Conservation (phyloP, 116 monocot genomes). For the Thalassia testudinum region DNA sequence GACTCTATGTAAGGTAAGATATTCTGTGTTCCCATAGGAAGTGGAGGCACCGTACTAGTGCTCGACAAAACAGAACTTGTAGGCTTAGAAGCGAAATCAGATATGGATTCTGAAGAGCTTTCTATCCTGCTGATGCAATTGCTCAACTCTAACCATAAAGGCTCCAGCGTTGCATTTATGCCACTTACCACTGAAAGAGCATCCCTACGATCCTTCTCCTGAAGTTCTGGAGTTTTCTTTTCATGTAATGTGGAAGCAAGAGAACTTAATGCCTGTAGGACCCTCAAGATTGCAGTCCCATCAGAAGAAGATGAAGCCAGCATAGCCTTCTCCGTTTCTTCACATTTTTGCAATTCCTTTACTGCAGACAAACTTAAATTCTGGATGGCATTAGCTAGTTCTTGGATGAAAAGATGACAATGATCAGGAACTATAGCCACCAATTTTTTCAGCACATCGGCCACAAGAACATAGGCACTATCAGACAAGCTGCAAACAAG, state of each 20-base stretch:
- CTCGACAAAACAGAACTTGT: background rate
- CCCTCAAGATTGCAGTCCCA: slow-evolving; percentile 85
- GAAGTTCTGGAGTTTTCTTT: slow-evolving; percentile 34
- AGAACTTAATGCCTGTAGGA: slow-evolving; percentile 85
- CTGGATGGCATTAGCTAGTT: slow-evolving; percentile 74
- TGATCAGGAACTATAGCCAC: slow-evolving; percentile 72
- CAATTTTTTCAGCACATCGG: slow-evolving; percentile 78
- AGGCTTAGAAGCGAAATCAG: slow-evolving; percentile 28
- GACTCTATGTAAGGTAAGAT: slow-evolving; percentile 97
- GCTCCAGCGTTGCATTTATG: slow-evolving; percentile 71
- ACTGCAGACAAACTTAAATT: slow-evolving; percentile 53
- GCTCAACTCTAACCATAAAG: slow-evolving; percentile 87
- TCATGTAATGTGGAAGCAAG: slow-evolving; percentile 59
- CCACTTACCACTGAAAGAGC: slow-evolving; percentile 60
- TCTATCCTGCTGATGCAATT: slow-evolving; percentile 89
- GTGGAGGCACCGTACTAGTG: slow-evolving; percentile 26
- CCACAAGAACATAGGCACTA: slow-evolving; percentile 79
- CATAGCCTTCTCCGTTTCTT: slow-evolving; percentile 57
- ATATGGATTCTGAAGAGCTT: slow-evolving; percentile 51
- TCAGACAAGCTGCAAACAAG: slow-evolving; percentile 69
- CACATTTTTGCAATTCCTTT: slow-evolving; percentile 57
- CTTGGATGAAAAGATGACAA: slow-evolving; percentile 69
- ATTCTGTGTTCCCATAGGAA: slow-evolving; percentile 86
- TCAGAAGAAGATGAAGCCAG: slow-evolving; percentile 33
- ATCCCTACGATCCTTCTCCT: slow-evolving; percentile 39